A percentile compares a stretch with the other conserved stretches of the same genome.
Conservation (phyloP, 2,329 filamentous ascomycete species). For the Albophoma yamanashiensis region DNA sequence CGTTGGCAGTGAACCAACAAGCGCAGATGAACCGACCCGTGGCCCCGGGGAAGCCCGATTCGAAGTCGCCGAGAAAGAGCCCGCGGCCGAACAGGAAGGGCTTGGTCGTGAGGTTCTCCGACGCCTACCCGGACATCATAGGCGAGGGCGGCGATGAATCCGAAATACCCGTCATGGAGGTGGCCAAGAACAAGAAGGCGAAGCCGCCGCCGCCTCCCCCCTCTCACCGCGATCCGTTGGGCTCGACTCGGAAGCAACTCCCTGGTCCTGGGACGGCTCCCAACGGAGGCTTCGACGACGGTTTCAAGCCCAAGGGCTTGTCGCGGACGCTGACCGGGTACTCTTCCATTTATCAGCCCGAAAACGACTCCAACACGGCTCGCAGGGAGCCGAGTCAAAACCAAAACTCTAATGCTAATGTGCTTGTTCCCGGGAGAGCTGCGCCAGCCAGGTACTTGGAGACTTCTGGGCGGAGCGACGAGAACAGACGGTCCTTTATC, state of each 20-base stretch:
- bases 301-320: constrained; percentile 43
- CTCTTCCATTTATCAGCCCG: constrained; percentile 20
- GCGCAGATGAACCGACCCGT: constrained; percentile 33
- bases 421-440: constrained; percentile 20
- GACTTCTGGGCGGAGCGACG: constrained; percentile 31
- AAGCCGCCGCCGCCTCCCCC: constrained; percentile 23
- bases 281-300: constrained; percentile 17
- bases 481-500: constrained; percentile 46
- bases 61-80: constrained; percentile 32
- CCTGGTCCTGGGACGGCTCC: constrained; percentile 1
- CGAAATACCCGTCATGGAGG: constrained; percentile 58
- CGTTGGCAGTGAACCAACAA: constrained; percentile 32
- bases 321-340: constrained; percentile 49
- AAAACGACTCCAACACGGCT: constrained; percentile 3
- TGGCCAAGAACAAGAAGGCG: constrained; percentile 46
- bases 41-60: constrained; percentile 25
- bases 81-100: constrained; percentile 49
- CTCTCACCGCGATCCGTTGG: constrained; percentile 8
- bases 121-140: constrained; percentile 67
- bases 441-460: constrained; percentile 31
- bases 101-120: constrained; percentile 63
- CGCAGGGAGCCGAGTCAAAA: not conserved
- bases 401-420: constrained; percentile 5
- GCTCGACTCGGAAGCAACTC: constrained; percentile 2
- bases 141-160: constrained; percentile 88